phyloP scores from a whole-genome alignment of 1,139 yeast species.

The Blastobotrys aristatus region DNA sequence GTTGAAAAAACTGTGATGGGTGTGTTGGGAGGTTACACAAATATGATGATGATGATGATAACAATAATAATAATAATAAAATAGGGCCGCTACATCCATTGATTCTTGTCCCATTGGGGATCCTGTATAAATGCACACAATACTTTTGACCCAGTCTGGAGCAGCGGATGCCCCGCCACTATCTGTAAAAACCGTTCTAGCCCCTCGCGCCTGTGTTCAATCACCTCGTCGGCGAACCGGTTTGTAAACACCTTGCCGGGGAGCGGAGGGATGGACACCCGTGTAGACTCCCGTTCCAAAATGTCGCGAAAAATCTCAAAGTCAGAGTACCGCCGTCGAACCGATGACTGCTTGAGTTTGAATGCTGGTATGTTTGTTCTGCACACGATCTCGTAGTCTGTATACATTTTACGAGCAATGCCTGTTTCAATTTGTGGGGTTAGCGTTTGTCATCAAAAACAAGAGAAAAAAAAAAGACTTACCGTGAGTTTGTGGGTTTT shows the following conservation, averaged over 20 bases:
- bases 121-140: conserved; percentile 84
- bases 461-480: conserved; percentile 18
- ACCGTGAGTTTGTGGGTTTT: conserved; percentile 78
- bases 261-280: conserved; percentile 78
- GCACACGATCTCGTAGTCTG: conserved; percentile 89
- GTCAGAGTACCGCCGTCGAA: conserved; percentile 85
- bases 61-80: neutral
- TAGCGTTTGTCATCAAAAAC: neutral
- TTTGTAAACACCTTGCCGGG: conserved; percentile 80
- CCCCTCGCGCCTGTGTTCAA: conserved; percentile 79
- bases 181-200: conserved; percentile 71
- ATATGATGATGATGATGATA: neutral
- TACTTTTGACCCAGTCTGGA: conserved; percentile 85
- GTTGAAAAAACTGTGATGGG: no score
- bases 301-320: conserved; percentile 76
- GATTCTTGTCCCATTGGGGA: conserved; percentile 66
- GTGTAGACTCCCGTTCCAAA: conserved; percentile 65
- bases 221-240: conserved; percentile 76
- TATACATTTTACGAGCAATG: conserved; percentile 60
- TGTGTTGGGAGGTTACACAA: conserved; percentile 6
- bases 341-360: conserved; percentile 57
- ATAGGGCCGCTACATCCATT: conserved; percentile 25
- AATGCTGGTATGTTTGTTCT: conserved; percentile 76
- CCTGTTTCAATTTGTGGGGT: conserved; percentile 20
- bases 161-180: conserved; percentile 90